Base-by-base conservation (phyloP, 2,329 filamentous ascomycete genomes). In the Ophiostoma fasciatum region DNA sequence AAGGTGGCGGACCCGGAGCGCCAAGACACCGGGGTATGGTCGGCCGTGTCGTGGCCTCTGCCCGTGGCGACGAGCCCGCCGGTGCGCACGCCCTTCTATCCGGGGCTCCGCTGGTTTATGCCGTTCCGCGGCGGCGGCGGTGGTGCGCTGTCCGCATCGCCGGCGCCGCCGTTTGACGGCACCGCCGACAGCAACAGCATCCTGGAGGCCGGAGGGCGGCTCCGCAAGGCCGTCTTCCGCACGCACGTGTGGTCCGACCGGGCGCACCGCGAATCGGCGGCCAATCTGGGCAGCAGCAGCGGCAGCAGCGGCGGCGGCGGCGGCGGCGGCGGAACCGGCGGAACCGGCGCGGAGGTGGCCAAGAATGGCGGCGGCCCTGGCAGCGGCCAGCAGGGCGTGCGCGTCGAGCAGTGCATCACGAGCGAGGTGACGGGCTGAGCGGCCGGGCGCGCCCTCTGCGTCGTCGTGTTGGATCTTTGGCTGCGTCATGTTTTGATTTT, bases 41-140 rank as follows among this genome's bases (percentile, higher is more conserved):
- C n/a, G n/a, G n/a, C n/a, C n/a, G n/a, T n/a, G n/a, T n/a, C n/a
- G n/a, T n/a, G n/a, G n/a, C n/a, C n/a, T n/a, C n/a, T n/a, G n/a
- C n/a, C n/a, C n/a, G n/a, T n/a, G n/a, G n/a, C n/a, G n/a, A n/a
- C n/a, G n/a, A n/a, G n/a, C n/a, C n/a, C 26, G 3, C n/a, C 17
- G 4, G 12, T 28, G 9, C 27, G 34, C 18, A 28, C 31, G 4
- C 38, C 31, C 7, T 39, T 41, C 30, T 35, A 36, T 19, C 35
- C 39, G 10, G 41, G 41, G 5, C 23, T 45, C 33, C 43, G 35
- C 31, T 45, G 41, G 41, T 19, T 27, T 3, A n/a, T 35, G 4
- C 33, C 43, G n/a, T n/a, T n/a, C n/a, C n/a, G n/a, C n/a, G n/a
- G n/a, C n/a, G n/a, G n/a, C n/a, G n/a, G n/a, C n/a, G n/a, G n/a